These are phyloP conservation scores for Ogataea dorogensis DNA, from an alignment of 805 yeast species.

Conservation along the genomic window DNA sequence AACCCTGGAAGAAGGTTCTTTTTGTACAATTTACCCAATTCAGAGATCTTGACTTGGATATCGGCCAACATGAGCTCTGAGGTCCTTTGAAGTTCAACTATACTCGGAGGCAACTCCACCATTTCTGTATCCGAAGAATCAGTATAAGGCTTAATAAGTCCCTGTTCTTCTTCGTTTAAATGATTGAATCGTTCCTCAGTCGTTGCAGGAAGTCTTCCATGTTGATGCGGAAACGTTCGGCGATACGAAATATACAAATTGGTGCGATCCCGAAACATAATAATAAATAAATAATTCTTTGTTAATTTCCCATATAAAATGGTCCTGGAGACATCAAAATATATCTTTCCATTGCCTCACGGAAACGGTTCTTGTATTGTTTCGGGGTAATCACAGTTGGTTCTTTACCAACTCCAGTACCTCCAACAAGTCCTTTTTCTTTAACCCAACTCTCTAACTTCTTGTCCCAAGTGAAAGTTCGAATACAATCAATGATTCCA, in stretches of 20 bases:
- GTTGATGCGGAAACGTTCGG: constrained; percentile 78
- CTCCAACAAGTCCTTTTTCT: constrained; percentile 84
- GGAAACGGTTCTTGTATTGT: constrained; percentile 88
- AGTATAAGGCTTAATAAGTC: constrained; percentile 42
- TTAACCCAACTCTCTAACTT: constrained; percentile 98
- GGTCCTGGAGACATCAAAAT: constrained; percentile 87
- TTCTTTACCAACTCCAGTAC: constrained; percentile 77
- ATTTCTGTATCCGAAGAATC: constrained; percentile 31
- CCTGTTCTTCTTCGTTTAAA: constrained; percentile 56
- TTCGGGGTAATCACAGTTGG: constrained; percentile 98
- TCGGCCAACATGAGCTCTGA: constrained; percentile 60
- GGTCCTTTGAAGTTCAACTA: constrained; percentile 70
- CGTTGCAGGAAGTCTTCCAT: constrained; percentile 22
- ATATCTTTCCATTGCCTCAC: constrained; percentile 97
- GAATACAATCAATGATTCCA: constrained; percentile 90
- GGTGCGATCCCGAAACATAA: constrained; percentile 93
- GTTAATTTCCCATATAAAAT: constrained; percentile 30
- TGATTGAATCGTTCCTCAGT: constrained; percentile 33
- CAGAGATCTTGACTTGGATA: constrained; percentile 54
- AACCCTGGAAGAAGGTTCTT: constrained; percentile 85
- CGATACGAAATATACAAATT: constrained; percentile 85
- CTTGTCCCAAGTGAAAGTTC: constrained; percentile 99
- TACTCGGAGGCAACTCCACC: constrained; percentile 73
- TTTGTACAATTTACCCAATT: constrained; percentile 68
- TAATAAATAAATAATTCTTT: neutral